Base-by-base conservation (phyloP, 2,329 filamentous ascomycete species). In the Fusarium humuli region DNA sequence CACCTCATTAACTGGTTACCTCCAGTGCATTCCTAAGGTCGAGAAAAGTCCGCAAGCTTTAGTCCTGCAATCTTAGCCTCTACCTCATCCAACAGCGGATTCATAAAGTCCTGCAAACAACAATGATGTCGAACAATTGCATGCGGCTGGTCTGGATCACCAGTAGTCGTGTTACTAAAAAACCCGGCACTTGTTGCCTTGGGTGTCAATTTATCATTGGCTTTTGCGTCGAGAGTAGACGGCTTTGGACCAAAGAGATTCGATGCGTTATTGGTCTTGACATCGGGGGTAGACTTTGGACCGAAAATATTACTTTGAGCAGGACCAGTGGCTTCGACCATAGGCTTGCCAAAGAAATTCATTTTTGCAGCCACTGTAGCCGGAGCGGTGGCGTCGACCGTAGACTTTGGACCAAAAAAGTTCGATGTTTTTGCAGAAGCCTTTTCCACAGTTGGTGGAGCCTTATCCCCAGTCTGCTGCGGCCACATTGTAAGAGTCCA, bases 131-230 rank as follows among this genome's bases (percentile, higher is more conserved):
- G 41, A 57, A 57, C 41, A 18, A 37, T 37, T 1, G 32, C 32
- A 9, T 9, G 11, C 16, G 32, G 32, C 32, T 37, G 32, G 16
- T 37, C 32, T 37, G 32, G 32, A 18, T 37, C 32, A 37, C 1
- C 0, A 18, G 32, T 1, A 18, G 32, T 1, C 5, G 5, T 0
- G 16, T 1, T 5, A 11, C 32, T 9, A 11, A 6, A 18, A 11
- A 37, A 37, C 32, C 32, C 32, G 16, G 16, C 10, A 34, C 8
- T 9, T 6, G 32, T 37, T 34, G 29, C 11, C 29, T 5, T 34
- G 8, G 9, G 16, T 4, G 18, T 5, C 32, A 16, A 10, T 10
- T 34, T 18, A 6, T 34, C 16, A 37, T 37, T 37, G 2, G 3
- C 32, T 9, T 37, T 37, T 37, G 32, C 0, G 9, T 3, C 29